Evolutionary conservation across 1,284 basidiomycete species (phyloP), one percentile per base, ranked within the genome.

Genomic region (Ceratobasidium sp.): DNA sequence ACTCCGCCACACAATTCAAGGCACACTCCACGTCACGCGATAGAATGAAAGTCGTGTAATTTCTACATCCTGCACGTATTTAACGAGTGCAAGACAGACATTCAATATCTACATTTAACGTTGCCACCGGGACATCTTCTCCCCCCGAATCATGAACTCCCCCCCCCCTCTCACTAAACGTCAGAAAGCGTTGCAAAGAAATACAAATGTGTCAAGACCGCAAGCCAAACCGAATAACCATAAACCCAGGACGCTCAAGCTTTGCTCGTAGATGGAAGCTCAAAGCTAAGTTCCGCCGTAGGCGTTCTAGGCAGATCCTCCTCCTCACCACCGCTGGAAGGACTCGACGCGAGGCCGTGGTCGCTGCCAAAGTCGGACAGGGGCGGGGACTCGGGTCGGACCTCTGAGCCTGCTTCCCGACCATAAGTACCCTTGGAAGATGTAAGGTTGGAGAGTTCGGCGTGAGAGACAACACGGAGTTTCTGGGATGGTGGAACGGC

Each of bases 401-500:
- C n/a, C 6, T 3, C 22, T 36, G 22, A 47, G n/a, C n/a, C n/a
- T n/a, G n/a, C n/a, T n/a, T n/a, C n/a, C n/a, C n/a, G n/a, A n/a
- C n/a, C n/a, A n/a, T n/a, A n/a, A n/a, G n/a, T n/a, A 14, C 6
- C 19, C 8, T 62, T 45, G 41, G 59, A 14, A 47, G 22, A 45
- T 14, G 41, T 27, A 9, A 29, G 4, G 4, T 17, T 24, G 15
- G n/a, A 29, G 2, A 36, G 19, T 6, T 45, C 56, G 1, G 72
- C 74, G 17, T 24, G 15, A 6, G 45, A n/a, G 1, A 62, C 11
- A 15, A 73, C 29, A 2, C 48, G 44, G 44, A 73, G 67, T 29
- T 62, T 63, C 47, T 76, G 73, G 1, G 77, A 75, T 7, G 76
- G 75, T 5, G 76, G 76, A n/a, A 74, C 48, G 9, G 76, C 75